A percentile compares a stretch with the other conserved stretches of the same genome.
These are phyloP conservation scores for Termitomyces eurrhizus DNA, from an alignment of 768 basidiomycete genomes.

Conservation along the genomic window DNA sequence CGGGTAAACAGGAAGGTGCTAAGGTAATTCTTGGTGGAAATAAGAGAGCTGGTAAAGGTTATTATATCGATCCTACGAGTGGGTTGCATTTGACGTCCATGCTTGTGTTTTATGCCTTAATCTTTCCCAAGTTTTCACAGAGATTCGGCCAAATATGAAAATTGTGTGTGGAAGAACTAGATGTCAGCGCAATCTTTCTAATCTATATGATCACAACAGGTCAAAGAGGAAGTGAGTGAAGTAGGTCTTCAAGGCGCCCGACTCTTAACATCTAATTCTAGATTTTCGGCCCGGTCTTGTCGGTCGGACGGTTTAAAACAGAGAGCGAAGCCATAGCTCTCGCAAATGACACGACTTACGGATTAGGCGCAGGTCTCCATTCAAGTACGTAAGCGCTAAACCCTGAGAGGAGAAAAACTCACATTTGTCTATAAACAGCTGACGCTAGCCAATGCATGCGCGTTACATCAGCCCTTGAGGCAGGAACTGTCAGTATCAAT, in stretches of 20 bases:
- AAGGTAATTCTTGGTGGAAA: conserved; percentile 74
- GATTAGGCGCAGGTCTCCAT: conserved; percentile 89
- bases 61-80: conserved; percentile 89
- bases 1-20: conserved; percentile 82
- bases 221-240: conserved; percentile 62
- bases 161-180: conserved; percentile 50
- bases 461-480: conserved; percentile 80
- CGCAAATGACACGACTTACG: conserved; percentile 88
- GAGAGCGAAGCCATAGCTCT: conserved; percentile 83
- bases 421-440: conserved; percentile 29
- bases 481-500: conserved; percentile 69
- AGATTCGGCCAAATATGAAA: conserved; percentile 78
- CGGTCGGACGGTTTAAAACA: conserved; percentile 76
- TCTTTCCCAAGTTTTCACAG: conserved; percentile 63
- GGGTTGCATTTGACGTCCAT: conserved; percentile 21
- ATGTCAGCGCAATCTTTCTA: background rate
- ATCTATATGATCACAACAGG: conserved; percentile 30
- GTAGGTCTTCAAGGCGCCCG: background rate
- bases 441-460: conserved; percentile 89
- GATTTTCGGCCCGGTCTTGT: conserved; percentile 95
- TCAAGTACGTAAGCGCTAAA: conserved; percentile 51
- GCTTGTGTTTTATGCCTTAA: background rate
- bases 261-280: conserved; percentile 24
- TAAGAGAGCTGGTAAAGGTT: conserved; percentile 75
- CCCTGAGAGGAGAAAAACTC: conserved; percentile 1